phyloP scores from a whole-genome alignment of 148 eudicot species.

The Arctostaphylos glauca region DNA sequence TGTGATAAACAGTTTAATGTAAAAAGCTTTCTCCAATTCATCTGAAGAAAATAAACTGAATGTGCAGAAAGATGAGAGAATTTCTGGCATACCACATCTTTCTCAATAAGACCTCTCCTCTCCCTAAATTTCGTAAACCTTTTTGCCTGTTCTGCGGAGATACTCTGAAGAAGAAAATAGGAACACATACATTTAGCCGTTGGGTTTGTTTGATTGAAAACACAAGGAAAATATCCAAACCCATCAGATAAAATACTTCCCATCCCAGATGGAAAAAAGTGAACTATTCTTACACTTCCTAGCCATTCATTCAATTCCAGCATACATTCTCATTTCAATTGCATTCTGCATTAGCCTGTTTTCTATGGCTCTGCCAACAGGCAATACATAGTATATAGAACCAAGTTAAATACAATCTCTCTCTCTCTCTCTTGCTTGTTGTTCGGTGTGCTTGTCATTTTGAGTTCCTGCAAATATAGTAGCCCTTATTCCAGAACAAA shows the following conservation, averaged over 20 bases:
- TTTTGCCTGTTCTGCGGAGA: constrained; percentile 77
- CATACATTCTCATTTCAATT: constrained; percentile 3
- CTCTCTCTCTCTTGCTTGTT: not conserved
- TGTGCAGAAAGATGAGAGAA: not conserved
- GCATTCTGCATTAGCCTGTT: not conserved
- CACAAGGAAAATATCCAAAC: constrained; percentile 5
- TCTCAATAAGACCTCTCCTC: constrained; percentile 94
- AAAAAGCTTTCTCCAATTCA: not conserved
- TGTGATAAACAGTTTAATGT: not conserved
- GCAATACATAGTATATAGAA: not conserved
- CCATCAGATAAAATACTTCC: not conserved
- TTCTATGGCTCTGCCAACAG: not conserved
- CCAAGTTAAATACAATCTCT: not conserved
- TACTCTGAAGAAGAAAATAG: constrained; percentile 55
- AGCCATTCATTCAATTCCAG: not conserved
- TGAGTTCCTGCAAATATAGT: not conserved
- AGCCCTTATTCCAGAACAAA: not conserved
- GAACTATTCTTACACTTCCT: not conserved
- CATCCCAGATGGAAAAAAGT: not conserved
- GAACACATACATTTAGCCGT: not conserved
- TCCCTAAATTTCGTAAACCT: constrained; percentile 92
- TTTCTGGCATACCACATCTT: constrained; percentile 82
- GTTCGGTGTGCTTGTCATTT: not conserved
- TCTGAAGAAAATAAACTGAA: constrained; percentile 5
- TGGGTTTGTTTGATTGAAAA: not conserved